phyloP scores from a whole-genome alignment of 2,329 filamentous ascomycete genomes.

The Diaporthe sp. region DNA sequence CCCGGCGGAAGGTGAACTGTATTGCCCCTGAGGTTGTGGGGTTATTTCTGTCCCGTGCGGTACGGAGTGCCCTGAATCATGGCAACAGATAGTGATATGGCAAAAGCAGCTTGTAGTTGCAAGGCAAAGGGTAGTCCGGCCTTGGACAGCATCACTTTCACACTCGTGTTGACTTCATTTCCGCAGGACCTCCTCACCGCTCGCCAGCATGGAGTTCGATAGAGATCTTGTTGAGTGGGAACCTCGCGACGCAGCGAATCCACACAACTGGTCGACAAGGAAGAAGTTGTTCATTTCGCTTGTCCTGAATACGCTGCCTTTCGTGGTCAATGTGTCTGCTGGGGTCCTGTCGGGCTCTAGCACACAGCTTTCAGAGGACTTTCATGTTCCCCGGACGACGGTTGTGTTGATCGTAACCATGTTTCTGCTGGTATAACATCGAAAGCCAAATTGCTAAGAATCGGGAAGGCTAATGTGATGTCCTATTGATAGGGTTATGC shows the following conservation, averaged over 20 bases:
- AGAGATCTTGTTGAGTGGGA: constrained; percentile 13
- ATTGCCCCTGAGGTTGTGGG: background rate
- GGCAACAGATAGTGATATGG: background rate
- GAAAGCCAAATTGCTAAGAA: too few species aligned
- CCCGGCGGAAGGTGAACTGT: background rate
- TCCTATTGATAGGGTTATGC: background rate
- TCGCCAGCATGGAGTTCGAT: background rate
- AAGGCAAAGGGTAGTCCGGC: background rate
- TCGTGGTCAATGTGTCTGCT: constrained; percentile 15
- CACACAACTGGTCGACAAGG: constrained; percentile 1
- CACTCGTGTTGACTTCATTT: background rate
- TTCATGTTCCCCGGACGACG: background rate
- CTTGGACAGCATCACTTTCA: background rate
- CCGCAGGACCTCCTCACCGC: background rate
- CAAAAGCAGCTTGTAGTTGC: background rate
- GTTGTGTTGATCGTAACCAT: constrained; percentile 1
- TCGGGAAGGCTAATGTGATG: background rate
- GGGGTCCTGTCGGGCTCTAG: constrained; percentile 5
- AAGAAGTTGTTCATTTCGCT: constrained; percentile 7
- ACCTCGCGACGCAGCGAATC: constrained; percentile 2
- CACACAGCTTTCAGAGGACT: background rate
- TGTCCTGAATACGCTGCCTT: background rate
- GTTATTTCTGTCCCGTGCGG: background rate
- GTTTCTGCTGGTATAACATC: background rate
- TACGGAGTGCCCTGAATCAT: background rate